Conservation (phyloP, 2,329 filamentous ascomycete genomes). For the Paecilomyces variotii region DNA sequence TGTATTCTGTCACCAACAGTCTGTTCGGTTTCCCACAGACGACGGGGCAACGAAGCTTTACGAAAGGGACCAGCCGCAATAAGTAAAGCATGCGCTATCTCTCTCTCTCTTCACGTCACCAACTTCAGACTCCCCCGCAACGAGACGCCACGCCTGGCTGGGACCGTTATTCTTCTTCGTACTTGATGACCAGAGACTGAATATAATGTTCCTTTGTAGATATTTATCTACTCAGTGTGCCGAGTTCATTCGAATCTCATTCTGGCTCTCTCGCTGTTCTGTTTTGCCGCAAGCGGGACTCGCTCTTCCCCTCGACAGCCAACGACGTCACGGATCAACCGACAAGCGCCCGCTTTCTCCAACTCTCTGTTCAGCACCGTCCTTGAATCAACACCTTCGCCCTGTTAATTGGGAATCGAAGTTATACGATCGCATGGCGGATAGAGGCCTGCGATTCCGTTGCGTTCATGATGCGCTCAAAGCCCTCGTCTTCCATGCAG, state of each 20-base stretch:
- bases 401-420: neutral
- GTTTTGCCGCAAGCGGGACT: constrained; percentile 11
- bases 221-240: no score
- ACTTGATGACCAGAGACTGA: no score
- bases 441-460: constrained; percentile 14
- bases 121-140: neutral
- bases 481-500: constrained; percentile 67
- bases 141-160: neutral
- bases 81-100: neutral
- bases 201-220: no score
- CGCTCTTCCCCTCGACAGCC: constrained; percentile 3
- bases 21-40: no score
- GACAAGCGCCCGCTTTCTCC: neutral
- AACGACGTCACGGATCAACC: constrained; percentile 27
- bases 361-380: neutral
- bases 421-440: constrained; percentile 13
- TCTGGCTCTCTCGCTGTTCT: neutral
- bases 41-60: neutral
- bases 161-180: no score
- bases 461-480: constrained; percentile 44
- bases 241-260: neutral
- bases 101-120: neutral
- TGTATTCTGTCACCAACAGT: no score
- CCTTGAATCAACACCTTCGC: neutral
- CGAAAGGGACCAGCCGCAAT: neutral